Evolutionary conservation across 2,329 filamentous ascomycete species (phyloP), one percentile per base, ranked within the genome.

Genomic region (Penicillium sp.): DNA sequence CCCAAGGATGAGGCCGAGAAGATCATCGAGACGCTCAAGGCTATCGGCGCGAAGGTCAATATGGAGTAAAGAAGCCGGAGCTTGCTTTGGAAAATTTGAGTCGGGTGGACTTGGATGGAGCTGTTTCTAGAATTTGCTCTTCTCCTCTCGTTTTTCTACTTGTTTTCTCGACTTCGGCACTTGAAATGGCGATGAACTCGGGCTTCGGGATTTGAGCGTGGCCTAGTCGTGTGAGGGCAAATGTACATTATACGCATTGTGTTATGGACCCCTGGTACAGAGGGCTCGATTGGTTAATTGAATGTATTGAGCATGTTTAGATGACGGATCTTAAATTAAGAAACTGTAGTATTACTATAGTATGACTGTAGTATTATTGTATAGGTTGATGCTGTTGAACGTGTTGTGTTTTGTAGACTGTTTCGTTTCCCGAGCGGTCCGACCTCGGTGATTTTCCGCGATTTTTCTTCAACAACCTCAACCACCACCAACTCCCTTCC

Each of bases 1-100:
- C 87, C 91, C 55, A 99, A 98, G 82, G 93, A 99, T 67, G 94
- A 99, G 71, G 89, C 89, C 6, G 91, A 97, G 80, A 98, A 98
- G 85, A 96, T 98, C 66, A 82, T 98, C 49, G 87, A 88, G 71
- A 84, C 87, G 34, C 80, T 99, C 77, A 97, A 97, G 82, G 90
- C 81, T 58, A 76, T 99, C 52, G 93, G 93, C 57, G 93, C 86
- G 55, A 89, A 87, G 56, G 91, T 88, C 51, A 75, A 80, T 55
- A 93, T 98, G 87, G 93, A 98, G 71, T 97, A 88, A 76, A 63
- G n/a, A 37, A 26, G 29, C 23, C 32, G 45, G 38, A 50, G 44
- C 32, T 42, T 40, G 48, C 41, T 32, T 24, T 24, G 3, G 26
- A 47, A 44, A 49, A 44, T 44, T 44, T 29, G 42, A 46, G 16